These are phyloP conservation scores for Ustilago curta DNA, from an alignment of 1,284 basidiomycete genomes.

Conservation along the genomic window DNA sequence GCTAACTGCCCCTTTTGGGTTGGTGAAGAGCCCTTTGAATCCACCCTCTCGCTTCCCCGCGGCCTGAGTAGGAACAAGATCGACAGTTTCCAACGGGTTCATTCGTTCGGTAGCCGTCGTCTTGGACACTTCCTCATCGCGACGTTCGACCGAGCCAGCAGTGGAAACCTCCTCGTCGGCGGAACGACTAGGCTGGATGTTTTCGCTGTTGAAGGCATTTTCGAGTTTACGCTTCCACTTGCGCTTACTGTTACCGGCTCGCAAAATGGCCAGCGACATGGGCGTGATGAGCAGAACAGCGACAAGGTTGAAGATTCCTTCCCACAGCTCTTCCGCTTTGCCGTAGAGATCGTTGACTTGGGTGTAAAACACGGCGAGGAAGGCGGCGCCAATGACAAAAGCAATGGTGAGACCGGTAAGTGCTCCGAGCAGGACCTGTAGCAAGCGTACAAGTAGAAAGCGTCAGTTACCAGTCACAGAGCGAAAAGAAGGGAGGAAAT, in stretches of 20 bases:
- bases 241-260: slow-evolving; percentile 58
- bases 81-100: slow-evolving; percentile 43
- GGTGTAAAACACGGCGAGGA: slow-evolving; percentile 67
- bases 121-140: slow-evolving; percentile 16
- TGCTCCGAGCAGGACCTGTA: slow-evolving; percentile 51
- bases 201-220: slow-evolving; percentile 44
- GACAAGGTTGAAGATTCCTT: slow-evolving; percentile 66
- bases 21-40: slow-evolving; percentile 22
- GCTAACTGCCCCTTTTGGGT: slow-evolving; percentile 21
- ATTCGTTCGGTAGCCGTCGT: slow-evolving; percentile 41
- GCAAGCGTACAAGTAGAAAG: neutral
- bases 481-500: neutral
- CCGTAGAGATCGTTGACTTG: slow-evolving; percentile 73
- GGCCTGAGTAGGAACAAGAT: slow-evolving; percentile 31
- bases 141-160: neutral
- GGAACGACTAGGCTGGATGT: slow-evolving; percentile 23
- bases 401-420: slow-evolving; percentile 58
- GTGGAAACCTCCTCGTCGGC: slow-evolving; percentile 23
- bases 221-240: slow-evolving; percentile 66
- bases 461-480: neutral
- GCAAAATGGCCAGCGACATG: slow-evolving; percentile 66
- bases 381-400: slow-evolving; percentile 63
- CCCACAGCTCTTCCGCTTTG: slow-evolving; percentile 68
- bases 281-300: slow-evolving; percentile 66
- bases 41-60: slow-evolving; percentile 6